These are phyloP conservation scores for Geopyxis carbonaria DNA, from an alignment of 495 filamentous ascomycete species.

Conservation along the genomic window DNA sequence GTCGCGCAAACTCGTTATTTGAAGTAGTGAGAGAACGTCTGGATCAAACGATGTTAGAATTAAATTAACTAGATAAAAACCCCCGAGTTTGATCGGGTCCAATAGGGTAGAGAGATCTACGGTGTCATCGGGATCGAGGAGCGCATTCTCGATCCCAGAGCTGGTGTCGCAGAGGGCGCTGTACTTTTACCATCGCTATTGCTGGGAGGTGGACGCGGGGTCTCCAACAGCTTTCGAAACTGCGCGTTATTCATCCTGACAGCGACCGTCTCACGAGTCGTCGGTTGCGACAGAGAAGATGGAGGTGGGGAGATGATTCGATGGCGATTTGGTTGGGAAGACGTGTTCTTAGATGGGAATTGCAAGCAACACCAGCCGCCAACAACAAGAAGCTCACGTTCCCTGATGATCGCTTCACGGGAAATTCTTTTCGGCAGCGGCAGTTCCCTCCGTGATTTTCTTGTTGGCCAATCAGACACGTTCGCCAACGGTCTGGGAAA, in stretches of 20 bases:
- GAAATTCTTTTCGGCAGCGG: too few species aligned
- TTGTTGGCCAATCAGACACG: too few species aligned
- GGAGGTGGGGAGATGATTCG: too few species aligned
- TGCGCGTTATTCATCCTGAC: slow-evolving; percentile 99
- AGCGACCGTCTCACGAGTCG: too few species aligned
- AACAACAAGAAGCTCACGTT: too few species aligned
- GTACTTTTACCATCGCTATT: too few species aligned
- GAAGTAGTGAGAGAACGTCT: slow-evolving; percentile 46
- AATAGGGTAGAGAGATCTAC: slow-evolving; percentile 29
- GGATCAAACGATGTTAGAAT: not conserved
- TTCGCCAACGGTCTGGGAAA: too few species aligned
- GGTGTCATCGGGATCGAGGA: slow-evolving; percentile 79
- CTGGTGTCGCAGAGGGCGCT: slow-evolving; percentile 26
- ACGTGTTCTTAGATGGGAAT: too few species aligned
- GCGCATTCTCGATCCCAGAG: slow-evolving; percentile 48
- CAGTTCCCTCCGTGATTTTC: too few species aligned
- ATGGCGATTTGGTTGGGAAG: too few species aligned
- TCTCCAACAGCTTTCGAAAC: slow-evolving; percentile 71
- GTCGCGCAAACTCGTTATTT: slow-evolving; percentile 57
- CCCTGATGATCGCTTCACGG: too few species aligned
- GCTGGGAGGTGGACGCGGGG: slow-evolving; percentile 20
- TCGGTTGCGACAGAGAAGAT: slow-evolving; percentile 7
- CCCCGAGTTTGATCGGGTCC: not conserved
- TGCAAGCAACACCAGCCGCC: too few species aligned
- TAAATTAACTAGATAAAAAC: slow-evolving; percentile 1